Percentiles rank a stretch among this genome's conserved stretches.
These are phyloP conservation scores for Lablab purpureus DNA, from an alignment of 306 rosid species.

Conservation along the genomic window DNA sequence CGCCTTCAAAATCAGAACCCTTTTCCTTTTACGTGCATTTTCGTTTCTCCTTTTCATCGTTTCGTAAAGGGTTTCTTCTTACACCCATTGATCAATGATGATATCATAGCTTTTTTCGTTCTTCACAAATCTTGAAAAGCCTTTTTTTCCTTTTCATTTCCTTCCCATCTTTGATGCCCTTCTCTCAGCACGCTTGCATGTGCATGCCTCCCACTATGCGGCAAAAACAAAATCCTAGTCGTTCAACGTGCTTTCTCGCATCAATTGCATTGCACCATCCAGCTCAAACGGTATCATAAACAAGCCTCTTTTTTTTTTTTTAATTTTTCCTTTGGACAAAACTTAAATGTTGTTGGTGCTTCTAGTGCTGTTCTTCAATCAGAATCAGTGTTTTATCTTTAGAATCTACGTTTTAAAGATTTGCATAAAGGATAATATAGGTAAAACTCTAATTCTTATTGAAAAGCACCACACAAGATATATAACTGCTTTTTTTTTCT, in stretches of 20 bases:
- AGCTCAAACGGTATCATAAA: slow-evolving; percentile 27
- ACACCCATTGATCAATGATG: slow-evolving; percentile 22
- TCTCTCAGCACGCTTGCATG: slow-evolving; percentile 21
- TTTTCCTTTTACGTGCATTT: not conserved
- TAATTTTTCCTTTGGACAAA: not conserved
- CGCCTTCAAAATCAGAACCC: slow-evolving; percentile 31
- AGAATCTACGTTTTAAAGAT: not conserved
- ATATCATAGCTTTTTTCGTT: slow-evolving; percentile 5
- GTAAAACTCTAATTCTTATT: not conserved
- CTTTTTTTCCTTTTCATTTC: not conserved
- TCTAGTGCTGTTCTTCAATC: not conserved
- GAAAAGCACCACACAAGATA: not conserved
- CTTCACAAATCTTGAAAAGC: slow-evolving; percentile 24
- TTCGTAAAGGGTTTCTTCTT: not conserved
- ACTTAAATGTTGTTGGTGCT: not conserved
- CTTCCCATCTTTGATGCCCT: slow-evolving; percentile 1
- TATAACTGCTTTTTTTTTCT: not conserved
- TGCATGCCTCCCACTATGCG: slow-evolving; percentile 26
- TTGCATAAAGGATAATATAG: not conserved
- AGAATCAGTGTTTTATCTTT: not conserved
- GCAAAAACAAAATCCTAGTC: not conserved
- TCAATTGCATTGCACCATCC: slow-evolving; percentile 38
- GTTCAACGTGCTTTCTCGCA: not conserved
- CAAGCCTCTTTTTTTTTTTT: not conserved
- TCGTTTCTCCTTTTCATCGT: not conserved